Percentiles rank a stretch among this genome's conserved stretches.
Conservation (phyloP, 495 filamentous ascomycete species). For the Penicillium desertorum region DNA sequence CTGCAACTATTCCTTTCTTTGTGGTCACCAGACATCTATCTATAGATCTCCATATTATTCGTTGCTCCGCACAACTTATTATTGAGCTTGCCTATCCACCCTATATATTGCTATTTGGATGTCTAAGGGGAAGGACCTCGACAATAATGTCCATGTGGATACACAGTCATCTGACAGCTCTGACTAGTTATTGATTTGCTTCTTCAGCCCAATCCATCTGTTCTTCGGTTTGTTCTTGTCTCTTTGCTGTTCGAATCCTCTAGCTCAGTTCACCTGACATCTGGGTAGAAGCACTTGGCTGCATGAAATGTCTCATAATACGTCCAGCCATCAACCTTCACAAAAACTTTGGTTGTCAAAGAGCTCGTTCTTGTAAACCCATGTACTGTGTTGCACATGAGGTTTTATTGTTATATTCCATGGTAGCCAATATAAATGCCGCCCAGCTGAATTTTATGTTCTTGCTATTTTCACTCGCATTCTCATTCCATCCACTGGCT, state of each 20-base stretch:
- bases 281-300: not conserved
- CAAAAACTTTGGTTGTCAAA: not conserved
- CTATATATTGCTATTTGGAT: not conserved
- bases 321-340: not conserved
- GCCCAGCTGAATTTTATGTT: not conserved
- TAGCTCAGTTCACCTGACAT: not conserved
- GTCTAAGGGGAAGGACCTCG: not conserved
- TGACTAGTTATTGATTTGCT: not conserved
- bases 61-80: not conserved
- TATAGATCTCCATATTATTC: not conserved
- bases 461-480: constrained; percentile 17
- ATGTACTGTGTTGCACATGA: not conserved
- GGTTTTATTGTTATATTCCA: not conserved
- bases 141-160: not conserved
- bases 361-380: not conserved
- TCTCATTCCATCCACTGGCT: constrained; percentile 26
- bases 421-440: not conserved
- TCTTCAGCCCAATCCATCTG: not conserved
- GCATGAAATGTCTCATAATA: not conserved
- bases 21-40: not conserved
- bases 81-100: not conserved
- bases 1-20: not conserved
- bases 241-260: not conserved
- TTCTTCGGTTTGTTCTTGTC: not conserved
- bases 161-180: not conserved